Conservation (phyloP, 2,329 filamentous ascomycete genomes). For the Xylaria multiplex region DNA sequence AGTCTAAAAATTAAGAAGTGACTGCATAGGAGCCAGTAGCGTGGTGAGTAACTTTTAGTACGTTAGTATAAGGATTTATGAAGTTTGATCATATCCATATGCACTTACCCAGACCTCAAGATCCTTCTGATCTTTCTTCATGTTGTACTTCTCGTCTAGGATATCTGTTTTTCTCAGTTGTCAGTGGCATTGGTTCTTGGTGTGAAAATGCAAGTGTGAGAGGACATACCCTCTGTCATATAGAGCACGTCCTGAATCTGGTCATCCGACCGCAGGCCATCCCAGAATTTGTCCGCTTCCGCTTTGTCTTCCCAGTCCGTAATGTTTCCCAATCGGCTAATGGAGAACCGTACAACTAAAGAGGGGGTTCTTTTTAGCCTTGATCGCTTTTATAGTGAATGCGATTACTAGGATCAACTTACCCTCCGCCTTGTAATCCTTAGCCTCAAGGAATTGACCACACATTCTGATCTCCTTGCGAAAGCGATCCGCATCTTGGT, state of each 20-base stretch:
- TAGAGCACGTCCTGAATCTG: slow-evolving; percentile 30
- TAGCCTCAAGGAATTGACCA: slow-evolving; percentile 8
- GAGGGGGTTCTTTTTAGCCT: background rate
- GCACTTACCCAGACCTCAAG: slow-evolving; percentile 34
- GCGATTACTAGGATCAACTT: background rate
- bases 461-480: slow-evolving; percentile 33
- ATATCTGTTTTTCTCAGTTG: slow-evolving; percentile 25
- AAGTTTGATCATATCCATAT: background rate
- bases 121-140: slow-evolving; percentile 28
- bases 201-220: background rate
- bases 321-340: slow-evolving; percentile 35
- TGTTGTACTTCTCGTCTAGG: slow-evolving; percentile 31
- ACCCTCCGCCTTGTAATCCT: slow-evolving; percentile 32
- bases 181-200: background rate
- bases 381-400: background rate
- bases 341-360: slow-evolving; percentile 31
- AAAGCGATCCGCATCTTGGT: slow-evolving; percentile 28
- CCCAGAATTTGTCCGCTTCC: slow-evolving; percentile 28
- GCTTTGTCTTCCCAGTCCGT: slow-evolving; percentile 30
- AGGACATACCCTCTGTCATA: slow-evolving; percentile 28
- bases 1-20: slow-evolving; percentile 20
- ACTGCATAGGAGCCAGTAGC: slow-evolving; percentile 34
- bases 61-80: background rate
- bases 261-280: slow-evolving; percentile 26
- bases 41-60: slow-evolving; percentile 29